These are phyloP conservation scores for Ustilago loliicola DNA, from an alignment of 1,284 basidiomycete genomes.

Conservation along the genomic window DNA sequence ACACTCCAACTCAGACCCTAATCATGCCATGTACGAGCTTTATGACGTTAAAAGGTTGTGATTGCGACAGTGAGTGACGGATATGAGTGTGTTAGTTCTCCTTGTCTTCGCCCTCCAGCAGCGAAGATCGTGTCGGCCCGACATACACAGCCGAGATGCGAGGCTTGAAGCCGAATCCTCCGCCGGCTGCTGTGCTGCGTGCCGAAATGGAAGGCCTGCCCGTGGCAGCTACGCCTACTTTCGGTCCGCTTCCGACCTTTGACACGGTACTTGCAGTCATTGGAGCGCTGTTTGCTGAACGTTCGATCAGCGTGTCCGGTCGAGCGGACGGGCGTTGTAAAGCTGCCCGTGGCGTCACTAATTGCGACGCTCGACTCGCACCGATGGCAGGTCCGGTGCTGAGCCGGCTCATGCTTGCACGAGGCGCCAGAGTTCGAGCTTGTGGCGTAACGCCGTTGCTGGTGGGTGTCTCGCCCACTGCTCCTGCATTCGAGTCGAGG, in stretches of 20 bases:
- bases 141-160: constrained; percentile 33
- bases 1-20: neutral
- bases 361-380: constrained; percentile 7
- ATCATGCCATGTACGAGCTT: neutral
- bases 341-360: constrained; percentile 4
- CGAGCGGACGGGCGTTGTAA: neutral
- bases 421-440: constrained; percentile 30
- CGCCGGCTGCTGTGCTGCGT: neutral
- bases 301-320: constrained; percentile 6
- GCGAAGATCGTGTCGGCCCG: constrained; percentile 3
- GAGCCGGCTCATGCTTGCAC: constrained; percentile 35
- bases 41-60: too few relatives aligned
- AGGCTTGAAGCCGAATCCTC: constrained; percentile 42
- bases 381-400: constrained; percentile 4
- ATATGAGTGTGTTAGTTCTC: constrained; percentile 21
- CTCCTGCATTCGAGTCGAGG: constrained; percentile 9
- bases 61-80: constrained; percentile 1
- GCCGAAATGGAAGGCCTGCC: constrained; percentile 12
- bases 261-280: neutral
- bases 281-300: neutral
- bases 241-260: constrained; percentile 11
- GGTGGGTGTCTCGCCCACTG: constrained; percentile 11
- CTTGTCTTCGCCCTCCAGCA: constrained; percentile 28
- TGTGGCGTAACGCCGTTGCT: neutral
- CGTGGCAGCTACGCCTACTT: neutral